phyloP scores from a whole-genome alignment of 1,284 basidiomycete species.

The Ceratobasidium sp. region DNA sequence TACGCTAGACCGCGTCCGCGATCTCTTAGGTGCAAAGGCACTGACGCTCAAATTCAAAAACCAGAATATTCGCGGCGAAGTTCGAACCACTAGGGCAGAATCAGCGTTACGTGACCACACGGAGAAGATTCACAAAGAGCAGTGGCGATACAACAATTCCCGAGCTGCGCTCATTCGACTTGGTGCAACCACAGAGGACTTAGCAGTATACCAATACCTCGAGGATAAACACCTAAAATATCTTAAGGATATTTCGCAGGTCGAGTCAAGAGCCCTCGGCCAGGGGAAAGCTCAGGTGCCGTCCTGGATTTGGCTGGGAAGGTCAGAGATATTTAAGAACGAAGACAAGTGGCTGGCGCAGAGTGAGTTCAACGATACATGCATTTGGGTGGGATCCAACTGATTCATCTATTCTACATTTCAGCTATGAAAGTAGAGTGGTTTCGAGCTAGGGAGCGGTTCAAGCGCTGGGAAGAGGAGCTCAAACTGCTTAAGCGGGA shows the following conservation, averaged over 20 bases:
- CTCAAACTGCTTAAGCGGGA: constrained; percentile 13
- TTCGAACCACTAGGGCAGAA: background rate
- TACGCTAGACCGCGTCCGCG: background rate
- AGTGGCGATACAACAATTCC: constrained; percentile 3
- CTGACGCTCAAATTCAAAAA: background rate
- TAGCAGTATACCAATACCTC: background rate
- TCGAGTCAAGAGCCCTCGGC: background rate
- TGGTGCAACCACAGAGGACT: background rate
- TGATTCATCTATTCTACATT: background rate
- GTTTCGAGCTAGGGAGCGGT: constrained; percentile 10
- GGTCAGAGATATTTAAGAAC: background rate
- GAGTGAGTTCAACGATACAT: background rate
- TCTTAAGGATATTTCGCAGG: background rate
- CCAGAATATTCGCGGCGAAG: background rate
- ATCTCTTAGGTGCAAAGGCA: background rate
- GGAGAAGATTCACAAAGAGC: background rate
- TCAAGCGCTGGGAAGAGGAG: constrained; percentile 17
- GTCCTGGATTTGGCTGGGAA: background rate
- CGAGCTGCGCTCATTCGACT: background rate
- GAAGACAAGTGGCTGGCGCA: background rate
- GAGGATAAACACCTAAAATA: background rate
- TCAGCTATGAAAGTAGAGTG: constrained; percentile 19
- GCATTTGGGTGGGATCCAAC: background rate
- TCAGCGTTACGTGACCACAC: background rate
- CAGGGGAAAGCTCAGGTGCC: background rate